Evolutionary conservation across 1,284 basidiomycete genomes (phyloP), one percentile per base, ranked within the genome.

Genomic region (Sanghuangporus sanghuang): DNA sequence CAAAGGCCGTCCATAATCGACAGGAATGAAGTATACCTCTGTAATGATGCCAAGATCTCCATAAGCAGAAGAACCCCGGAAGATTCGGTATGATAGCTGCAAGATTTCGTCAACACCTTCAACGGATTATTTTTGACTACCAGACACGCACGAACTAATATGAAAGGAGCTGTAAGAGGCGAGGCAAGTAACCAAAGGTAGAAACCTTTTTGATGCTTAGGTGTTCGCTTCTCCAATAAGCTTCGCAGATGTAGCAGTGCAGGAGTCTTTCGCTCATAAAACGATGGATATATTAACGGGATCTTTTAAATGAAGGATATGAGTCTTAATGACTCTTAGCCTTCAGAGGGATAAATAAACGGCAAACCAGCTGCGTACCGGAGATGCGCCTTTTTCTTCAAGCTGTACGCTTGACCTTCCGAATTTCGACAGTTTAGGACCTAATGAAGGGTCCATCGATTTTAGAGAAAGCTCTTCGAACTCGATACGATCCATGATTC

Each of bases 1-100:
- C 42, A 58, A 27, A 40, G 40, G 12, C 32, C 16, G 1, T 44
- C 5, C n/a, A n/a, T n/a, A n/a, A 46, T 12, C 49, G 44, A 14
- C 54, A 53, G 46, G 16, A 21, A 6, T 18, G 50, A 38, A 50
- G 48, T 75, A 63, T 61, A 89, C 90, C 89, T 81, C 79, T 84
- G 71, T 87, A 92, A 73, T 92, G 90, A 53, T 86, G 87, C 90
- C 90, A 93, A 53, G 89, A 85, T 56, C 90, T 79, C 90, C 91
- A 93, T 2, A 80, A 82, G 69, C 89, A 92, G 74, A 90, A 93
- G 77, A 93, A 92, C 73, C 93, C 88, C 0, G 90, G 90, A 32
- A 93, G 75, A 72, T 93, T 93, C 35, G 90, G 90, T 72, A 93
- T 85, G 62, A 93, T 74, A 12, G 91, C 90, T 92, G 59, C 18